Evolutionary conservation across 495 filamentous ascomycete genomes (phyloP).

Genomic region (Delitschia confertaspora): DNA sequence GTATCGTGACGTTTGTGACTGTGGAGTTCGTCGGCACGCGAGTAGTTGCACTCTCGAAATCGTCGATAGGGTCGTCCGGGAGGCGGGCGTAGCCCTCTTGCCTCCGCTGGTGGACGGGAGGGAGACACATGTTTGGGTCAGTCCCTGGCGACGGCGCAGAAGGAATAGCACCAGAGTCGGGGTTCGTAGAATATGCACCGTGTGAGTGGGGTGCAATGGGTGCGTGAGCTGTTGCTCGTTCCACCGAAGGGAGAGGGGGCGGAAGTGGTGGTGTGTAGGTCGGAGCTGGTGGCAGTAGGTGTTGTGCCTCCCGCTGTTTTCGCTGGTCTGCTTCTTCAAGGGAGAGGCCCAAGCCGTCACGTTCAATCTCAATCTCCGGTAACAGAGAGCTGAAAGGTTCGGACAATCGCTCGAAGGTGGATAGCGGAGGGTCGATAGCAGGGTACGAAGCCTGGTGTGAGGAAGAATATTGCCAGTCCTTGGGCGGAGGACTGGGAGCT

Average conservation of each 20-base stretch:
- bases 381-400: constrained; percentile 17
- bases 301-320: constrained; percentile 8
- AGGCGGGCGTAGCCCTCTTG: too few relatives aligned
- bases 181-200: constrained; percentile 35
- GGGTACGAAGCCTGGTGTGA: background rate
- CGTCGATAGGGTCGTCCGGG: too few relatives aligned
- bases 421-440: constrained; percentile 1
- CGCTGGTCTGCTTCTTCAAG: constrained; percentile 21
- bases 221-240: too few relatives aligned
- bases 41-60: too few relatives aligned
- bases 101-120: too few relatives aligned
- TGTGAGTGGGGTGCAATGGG: constrained; percentile 33
- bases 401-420: constrained; percentile 1
- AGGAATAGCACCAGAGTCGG: constrained; percentile 33
- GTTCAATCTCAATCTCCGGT: constrained; percentile 32
- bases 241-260: too few relatives aligned
- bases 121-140: too few relatives aligned
- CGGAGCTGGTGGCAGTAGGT: constrained; percentile 14
- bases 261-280: background rate
- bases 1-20: too few relatives aligned
- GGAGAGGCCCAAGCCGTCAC: constrained; percentile 39
- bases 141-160: constrained; percentile 4
- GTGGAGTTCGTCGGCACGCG: too few relatives aligned
- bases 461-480: constrained; percentile 17
- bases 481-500: constrained; percentile 31